A percentile compares a stretch with the other conserved stretches of the same genome.
These are phyloP conservation scores for Starmera amethionina DNA, from an alignment of 805 yeast species.

Conservation along the genomic window DNA sequence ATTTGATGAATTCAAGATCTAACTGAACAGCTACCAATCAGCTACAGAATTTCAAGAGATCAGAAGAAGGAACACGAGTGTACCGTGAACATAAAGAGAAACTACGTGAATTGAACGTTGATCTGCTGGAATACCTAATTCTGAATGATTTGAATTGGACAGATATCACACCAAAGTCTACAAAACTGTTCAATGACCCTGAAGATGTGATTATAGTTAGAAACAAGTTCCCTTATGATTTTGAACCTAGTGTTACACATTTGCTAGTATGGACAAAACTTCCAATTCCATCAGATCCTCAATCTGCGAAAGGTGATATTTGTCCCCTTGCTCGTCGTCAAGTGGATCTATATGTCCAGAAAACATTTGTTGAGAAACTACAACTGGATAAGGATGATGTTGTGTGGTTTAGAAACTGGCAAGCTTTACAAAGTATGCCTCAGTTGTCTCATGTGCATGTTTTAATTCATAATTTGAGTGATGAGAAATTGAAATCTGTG, in stretches of 20 bases:
- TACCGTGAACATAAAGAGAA: conserved; percentile 36
- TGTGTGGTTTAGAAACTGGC: conserved; percentile 63
- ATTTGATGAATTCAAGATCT: not conserved
- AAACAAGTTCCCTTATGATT: conserved; percentile 56
- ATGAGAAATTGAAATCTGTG: conserved; percentile 14
- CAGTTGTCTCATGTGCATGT: conserved; percentile 62
- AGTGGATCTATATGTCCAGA: conserved; percentile 35
- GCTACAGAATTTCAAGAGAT: conserved; percentile 39
- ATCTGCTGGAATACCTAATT: conserved; percentile 37
- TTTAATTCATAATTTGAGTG: conserved; percentile 31
- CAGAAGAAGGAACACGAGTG: conserved; percentile 26
- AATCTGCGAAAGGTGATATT: conserved; percentile 41
- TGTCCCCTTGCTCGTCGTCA: conserved; percentile 26
- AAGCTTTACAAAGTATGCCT: conserved; percentile 51
- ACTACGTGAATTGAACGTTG: conserved; percentile 24
- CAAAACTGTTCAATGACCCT: conserved; percentile 29
- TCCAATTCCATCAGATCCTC: conserved; percentile 39
- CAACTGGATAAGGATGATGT: conserved; percentile 31
- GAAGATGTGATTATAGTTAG: conserved; percentile 34
- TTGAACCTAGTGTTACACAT: conserved; percentile 40
- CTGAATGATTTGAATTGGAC: conserved; percentile 39
- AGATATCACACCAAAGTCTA: conserved; percentile 19
- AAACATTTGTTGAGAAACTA: conserved; percentile 35
- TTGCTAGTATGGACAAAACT: conserved; percentile 57
- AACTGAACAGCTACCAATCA: conserved; percentile 20